Evolutionary conservation across 2,329 filamentous ascomycete species (phyloP), one percentile per base, ranked within the genome.

Genomic region (Hymenoscyphus scutula): DNA sequence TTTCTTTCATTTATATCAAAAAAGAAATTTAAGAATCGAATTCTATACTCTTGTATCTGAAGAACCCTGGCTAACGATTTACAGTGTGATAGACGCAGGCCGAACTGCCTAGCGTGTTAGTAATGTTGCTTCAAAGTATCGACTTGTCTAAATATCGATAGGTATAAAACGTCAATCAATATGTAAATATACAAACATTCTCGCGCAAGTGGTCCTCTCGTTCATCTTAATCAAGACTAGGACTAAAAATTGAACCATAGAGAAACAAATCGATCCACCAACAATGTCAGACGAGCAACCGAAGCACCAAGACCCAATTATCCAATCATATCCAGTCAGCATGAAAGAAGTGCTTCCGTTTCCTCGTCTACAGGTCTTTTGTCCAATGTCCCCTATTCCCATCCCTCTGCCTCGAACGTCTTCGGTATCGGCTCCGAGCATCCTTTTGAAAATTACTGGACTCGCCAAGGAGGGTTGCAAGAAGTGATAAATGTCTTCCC

Each of bases 391-490:
- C 88, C 89, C 0, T 90, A 89, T 72, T 89, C 89, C 0, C 81
- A 84, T 51, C 84, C 88, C 10, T 86, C 86, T 6, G 87, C 88
- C 1, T 90, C 88, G 61, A 91, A 91, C 67, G 88, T 92, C 61
- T 93, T 93, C 72, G 90, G 90, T n/a, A 86, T 92, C 66, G 89
- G 89, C 15, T 87, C 88, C 0, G 88, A 91, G 72, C 89, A 92
- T 72, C 89, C 89, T 0, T 92, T 92, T 72, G 87, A 89, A 70
- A 93, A 93, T 72, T 93, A 93, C 75, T 94, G 90, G 90, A 93
- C 89, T 2, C 91, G 88, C 70, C 84, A 88, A 64, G 90, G 90
- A 56, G 90, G 89, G 0, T 77, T 94, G 19, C 80, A 85, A 8
- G 90, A 94, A 75, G 89, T 92, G 6, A 86, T 92, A 53, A 86